Percentiles rank a stretch among this genome's conserved stretches.
phyloP scores from a whole-genome alignment of 371 early-diverging fungal species.

The Apophysomyces trapeziformis region DNA sequence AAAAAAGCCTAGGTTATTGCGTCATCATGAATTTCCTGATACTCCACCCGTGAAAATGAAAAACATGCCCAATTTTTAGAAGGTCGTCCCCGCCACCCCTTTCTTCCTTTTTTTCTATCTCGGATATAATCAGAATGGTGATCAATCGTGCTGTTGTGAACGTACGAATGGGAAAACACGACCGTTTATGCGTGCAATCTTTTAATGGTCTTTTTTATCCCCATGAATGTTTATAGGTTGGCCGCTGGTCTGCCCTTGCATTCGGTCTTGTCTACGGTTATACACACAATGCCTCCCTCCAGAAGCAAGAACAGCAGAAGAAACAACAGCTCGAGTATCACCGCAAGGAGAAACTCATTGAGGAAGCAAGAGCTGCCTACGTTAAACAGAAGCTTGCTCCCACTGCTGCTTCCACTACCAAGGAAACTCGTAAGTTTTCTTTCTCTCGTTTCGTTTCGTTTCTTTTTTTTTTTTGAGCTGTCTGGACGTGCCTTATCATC shows the following conservation, averaged over 20 bases:
- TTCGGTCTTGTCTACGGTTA: constrained; percentile 76
- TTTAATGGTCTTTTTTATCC: not conserved
- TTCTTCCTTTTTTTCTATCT: not conserved
- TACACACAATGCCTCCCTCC: constrained; percentile 68
- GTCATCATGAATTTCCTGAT: no score
- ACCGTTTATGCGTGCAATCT: not conserved
- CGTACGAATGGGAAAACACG: constrained; percentile 22
- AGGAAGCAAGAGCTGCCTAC: constrained; percentile 72
- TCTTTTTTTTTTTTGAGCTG: no score
- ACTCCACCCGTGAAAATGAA: no score
- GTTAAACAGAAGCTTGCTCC: constrained; percentile 58
- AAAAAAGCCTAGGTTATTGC: no score
- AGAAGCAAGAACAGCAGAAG: constrained; percentile 61
- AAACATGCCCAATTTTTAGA: constrained; percentile 2
- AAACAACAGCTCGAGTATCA: constrained; percentile 64
- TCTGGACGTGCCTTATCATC: not conserved
- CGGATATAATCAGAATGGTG: constrained; percentile 22
- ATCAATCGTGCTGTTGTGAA: constrained; percentile 52
- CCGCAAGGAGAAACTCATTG: constrained; percentile 71
- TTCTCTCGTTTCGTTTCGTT: no score
- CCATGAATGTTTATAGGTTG: constrained; percentile 53
- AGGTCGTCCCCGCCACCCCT: constrained; percentile 12
- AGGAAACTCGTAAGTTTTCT: constrained; percentile 20
- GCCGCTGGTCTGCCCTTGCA: constrained; percentile 78
- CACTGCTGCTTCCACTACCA: constrained; percentile 23